Conservation (phyloP, 2,329 filamentous ascomycete genomes). For the Thyridium curvatum region DNA sequence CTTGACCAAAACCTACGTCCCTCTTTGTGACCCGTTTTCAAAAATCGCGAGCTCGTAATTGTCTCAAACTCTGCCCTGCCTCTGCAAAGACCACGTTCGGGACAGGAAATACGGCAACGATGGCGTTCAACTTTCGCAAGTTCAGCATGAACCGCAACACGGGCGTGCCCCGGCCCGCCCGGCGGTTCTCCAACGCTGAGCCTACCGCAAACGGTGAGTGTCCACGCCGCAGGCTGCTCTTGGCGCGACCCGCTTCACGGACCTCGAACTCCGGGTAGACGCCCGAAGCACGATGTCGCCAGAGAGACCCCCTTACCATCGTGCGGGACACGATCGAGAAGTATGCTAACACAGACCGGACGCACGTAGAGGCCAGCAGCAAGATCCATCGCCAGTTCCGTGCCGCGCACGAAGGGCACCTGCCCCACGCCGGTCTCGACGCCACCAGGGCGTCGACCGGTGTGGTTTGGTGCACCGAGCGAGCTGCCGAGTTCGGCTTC, state of each 20-base stretch:
- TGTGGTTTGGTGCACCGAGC: conserved; percentile 88
- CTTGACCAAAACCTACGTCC: no score
- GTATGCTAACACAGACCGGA: conserved; percentile 8
- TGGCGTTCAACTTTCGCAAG: conserved; percentile 45
- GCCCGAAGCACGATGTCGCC: conserved; percentile 1
- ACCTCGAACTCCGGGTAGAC: no score
- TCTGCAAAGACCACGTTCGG: not conserved
- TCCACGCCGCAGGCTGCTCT: not conserved
- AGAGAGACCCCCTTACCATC: no score
- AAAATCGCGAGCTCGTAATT: no score
- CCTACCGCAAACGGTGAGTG: conserved; percentile 49
- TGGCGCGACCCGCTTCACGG: no score
- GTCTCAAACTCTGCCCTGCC: not conserved
- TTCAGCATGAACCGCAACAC: conserved; percentile 64
- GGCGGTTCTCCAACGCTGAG: conserved; percentile 54
- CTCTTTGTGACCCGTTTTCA: no score
- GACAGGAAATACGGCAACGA: conserved; percentile 18
- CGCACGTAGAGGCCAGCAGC: conserved; percentile 63
- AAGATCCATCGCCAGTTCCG: conserved; percentile 87
- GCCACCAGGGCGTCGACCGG: conserved; percentile 83
- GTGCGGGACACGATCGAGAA: no score
- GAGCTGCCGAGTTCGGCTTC: conserved; percentile 84
- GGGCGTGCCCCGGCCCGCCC: conserved; percentile 48
- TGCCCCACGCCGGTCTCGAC: conserved; percentile 85
- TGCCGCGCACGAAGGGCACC: conserved; percentile 82